Evolutionary conservation across 192 early-diverging fungal genomes (phyloP), one percentile per base, ranked within the genome.

Genomic region (Coemansia reversa): DNA sequence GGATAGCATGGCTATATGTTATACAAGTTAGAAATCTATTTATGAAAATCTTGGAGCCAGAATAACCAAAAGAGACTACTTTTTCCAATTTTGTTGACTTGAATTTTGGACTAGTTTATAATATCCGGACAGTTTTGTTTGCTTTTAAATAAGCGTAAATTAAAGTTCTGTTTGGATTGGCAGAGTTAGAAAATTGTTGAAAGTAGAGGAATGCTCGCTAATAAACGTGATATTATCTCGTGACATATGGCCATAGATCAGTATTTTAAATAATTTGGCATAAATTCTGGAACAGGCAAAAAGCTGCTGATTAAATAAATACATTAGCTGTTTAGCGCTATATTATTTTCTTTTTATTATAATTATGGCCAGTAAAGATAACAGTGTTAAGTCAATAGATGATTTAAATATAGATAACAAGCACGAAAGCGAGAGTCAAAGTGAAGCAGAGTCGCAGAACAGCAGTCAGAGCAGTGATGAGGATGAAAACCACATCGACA

Each of bases 401-500:
- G 12, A 16, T 45, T 45, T 14, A 9, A 45, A 45, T 16, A 16
- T 45, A 14, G 39, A 16, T 16, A 16, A 4, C 16, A 45, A 45
- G 3, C 12, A 45, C 14, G 39, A 45, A 14, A 1, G 16, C 16
- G 39, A 45, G 3, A 45, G 39, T 16, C 39, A 16, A 33, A 45
- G 56, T 12, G 39, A 42, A 33, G 32, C 16, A 61, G 27, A 48
- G 14, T 51, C 20, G 24, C 58, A 60, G 47, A 62, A 51, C 19
- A 59, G 51, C 28, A 51, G 27, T 50, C 55, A 58, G 60, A 60
- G 55, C 52, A 65, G 57, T 2, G 73, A 48, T 1, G 49, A 32
- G n/a, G 65, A 67, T 7, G 64, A 57, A 23, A 19, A 32, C 19
- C 48, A 68, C 3, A 67, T 58, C 6, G 78, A 81, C 29, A 70